Evolutionary conservation across 2,329 filamentous ascomycete genomes (phyloP).

Genomic region (Colletotrichum musicola): DNA sequence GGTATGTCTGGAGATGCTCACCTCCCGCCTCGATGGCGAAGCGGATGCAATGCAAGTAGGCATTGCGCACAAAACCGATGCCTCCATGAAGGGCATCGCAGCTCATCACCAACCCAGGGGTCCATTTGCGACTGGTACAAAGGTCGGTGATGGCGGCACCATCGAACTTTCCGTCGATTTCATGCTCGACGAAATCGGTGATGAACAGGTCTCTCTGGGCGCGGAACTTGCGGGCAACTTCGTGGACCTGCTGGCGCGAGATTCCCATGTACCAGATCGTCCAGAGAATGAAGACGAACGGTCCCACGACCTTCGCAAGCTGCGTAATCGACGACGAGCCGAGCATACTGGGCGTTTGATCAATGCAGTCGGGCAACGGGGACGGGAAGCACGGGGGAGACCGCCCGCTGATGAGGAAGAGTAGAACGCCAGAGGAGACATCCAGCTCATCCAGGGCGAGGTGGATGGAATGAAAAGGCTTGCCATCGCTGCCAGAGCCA

Average conservation of each 20-base stretch:
- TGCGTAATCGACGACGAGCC: slow-evolving; percentile 44
- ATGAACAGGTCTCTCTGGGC: slow-evolving; percentile 50
- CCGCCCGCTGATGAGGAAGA: slow-evolving; percentile 1
- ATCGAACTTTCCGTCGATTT: slow-evolving; percentile 49
- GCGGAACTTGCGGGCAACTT: slow-evolving; percentile 47
- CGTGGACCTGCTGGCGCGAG: slow-evolving; percentile 41
- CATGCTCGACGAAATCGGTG: slow-evolving; percentile 48
- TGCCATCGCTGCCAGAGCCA: slow-evolving; percentile 6
- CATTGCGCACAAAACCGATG: slow-evolving; percentile 58
- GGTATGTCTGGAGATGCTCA: slow-evolving; percentile 43
- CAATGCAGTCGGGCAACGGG: slow-evolving; percentile 2
- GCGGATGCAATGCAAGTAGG: slow-evolving; percentile 59
- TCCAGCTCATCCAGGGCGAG: slow-evolving; percentile 19
- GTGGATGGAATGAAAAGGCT: slow-evolving; percentile 24
- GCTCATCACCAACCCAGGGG: slow-evolving; percentile 55
- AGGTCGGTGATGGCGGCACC: slow-evolving; percentile 47
- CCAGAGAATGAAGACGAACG: slow-evolving; percentile 44
- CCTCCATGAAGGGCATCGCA: slow-evolving; percentile 58
- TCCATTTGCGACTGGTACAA: slow-evolving; percentile 56
- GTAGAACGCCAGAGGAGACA: slow-evolving; percentile 10
- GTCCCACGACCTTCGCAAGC: slow-evolving; percentile 40
- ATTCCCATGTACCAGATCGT: slow-evolving; percentile 44
- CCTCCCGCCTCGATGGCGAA: slow-evolving; percentile 62
- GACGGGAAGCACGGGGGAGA: neutral
- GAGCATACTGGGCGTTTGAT: slow-evolving; percentile 34